phyloP scores from a whole-genome alignment of 1,284 basidiomycete species.

The Pseudozyma pruni region DNA sequence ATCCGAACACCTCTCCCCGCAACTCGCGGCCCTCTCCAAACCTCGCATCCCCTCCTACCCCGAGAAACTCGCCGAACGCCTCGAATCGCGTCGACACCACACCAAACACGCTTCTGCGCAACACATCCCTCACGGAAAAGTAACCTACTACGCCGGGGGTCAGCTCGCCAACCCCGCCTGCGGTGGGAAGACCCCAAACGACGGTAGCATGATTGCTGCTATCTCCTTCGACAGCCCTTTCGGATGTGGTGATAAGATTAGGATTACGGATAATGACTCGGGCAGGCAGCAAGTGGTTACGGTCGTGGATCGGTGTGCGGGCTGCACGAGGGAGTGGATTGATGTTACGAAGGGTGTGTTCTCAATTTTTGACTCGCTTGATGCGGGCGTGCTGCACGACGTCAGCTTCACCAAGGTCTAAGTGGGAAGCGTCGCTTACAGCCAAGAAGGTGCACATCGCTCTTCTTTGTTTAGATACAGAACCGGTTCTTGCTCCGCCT shows the following conservation, averaged over 20 bases:
- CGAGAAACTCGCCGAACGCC: not conserved
- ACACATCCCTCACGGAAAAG: slow-evolving; percentile 16
- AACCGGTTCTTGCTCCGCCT: no score
- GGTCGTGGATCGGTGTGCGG: slow-evolving; percentile 29
- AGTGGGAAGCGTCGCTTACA: no score
- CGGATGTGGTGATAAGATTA: slow-evolving; percentile 34
- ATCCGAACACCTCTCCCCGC: not conserved
- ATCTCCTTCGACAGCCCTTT: slow-evolving; percentile 32
- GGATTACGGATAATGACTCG: slow-evolving; percentile 3
- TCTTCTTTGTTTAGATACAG: no score
- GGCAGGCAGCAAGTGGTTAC: slow-evolving; percentile 22
- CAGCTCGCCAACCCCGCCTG: slow-evolving; percentile 38
- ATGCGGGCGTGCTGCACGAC: slow-evolving; percentile 20
- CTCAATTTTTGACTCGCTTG: slow-evolving; percentile 8
- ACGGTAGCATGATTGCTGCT: slow-evolving; percentile 33
- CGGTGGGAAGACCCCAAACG: slow-evolving; percentile 15
- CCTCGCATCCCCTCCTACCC: not conserved
- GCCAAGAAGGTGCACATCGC: no score
- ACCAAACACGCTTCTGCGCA: slow-evolving; percentile 1
- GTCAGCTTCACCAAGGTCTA: slow-evolving; percentile 20
- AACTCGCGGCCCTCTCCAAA: not conserved
- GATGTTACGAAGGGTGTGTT: slow-evolving; percentile 52
- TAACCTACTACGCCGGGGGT: slow-evolving; percentile 31
- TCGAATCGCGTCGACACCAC: slow-evolving; percentile 17
- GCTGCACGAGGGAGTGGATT: slow-evolving; percentile 27